A percentile compares a stretch with the other conserved stretches of the same genome.
Conservation (phyloP, 2,329 filamentous ascomycete species). For the Microsporum audouinii region DNA sequence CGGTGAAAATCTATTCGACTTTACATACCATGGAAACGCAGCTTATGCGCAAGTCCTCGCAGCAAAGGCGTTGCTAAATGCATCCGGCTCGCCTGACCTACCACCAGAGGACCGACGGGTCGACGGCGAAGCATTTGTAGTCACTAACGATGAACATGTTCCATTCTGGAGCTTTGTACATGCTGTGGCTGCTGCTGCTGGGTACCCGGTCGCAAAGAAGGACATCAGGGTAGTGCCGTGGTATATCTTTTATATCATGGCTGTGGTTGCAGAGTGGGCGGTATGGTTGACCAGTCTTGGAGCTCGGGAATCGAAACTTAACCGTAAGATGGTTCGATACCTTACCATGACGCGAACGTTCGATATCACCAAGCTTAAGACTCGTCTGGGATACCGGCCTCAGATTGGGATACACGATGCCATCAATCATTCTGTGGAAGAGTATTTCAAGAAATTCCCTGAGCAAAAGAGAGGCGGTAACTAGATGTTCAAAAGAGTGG, state of each 20-base stretch:
- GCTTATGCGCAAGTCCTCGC: conserved; percentile 68
- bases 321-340: not conserved
- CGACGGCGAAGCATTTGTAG: conserved; percentile 67
- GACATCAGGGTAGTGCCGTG: not conserved
- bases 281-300: not conserved
- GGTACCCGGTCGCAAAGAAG: not conserved
- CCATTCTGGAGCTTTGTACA: conserved; percentile 75
- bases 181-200: not conserved
- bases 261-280: not conserved
- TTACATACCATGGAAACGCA: conserved; percentile 49
- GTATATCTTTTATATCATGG: not conserved
- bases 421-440: not conserved
- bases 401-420: not conserved
- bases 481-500: too few relatives aligned
- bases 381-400: not conserved
- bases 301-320: not conserved
- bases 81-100: conserved; percentile 24
- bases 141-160: conserved; percentile 68
- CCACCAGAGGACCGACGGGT: conserved; percentile 43
- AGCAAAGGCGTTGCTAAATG: conserved; percentile 53
- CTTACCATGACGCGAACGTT: not conserved
- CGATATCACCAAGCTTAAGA: not conserved
- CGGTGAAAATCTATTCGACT: conserved; percentile 50
- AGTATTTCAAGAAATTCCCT: not conserved
- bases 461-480: not conserved